Base-by-base conservation (phyloP, 2,329 filamentous ascomycete species). In the Coniochaeta ligniaria region DNA sequence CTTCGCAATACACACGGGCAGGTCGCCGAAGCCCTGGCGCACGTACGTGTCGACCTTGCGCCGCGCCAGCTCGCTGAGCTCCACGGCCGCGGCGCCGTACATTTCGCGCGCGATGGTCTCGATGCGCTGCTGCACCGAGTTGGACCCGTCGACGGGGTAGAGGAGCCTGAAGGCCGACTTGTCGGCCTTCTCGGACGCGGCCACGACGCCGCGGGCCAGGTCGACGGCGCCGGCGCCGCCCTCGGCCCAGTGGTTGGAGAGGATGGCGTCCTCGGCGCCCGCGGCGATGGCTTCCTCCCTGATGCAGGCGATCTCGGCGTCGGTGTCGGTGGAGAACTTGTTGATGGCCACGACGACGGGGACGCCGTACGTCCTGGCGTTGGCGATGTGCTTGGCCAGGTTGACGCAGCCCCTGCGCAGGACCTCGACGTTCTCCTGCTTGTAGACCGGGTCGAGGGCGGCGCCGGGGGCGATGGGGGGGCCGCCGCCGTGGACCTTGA, bases 301-400 rank as follows among this genome's bases (percentile, higher is more conserved):
- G 67, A 99, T 87, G 63, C 95, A 89, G 41, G 89, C 85, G 63
- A 97, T 89, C 74, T 99, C 95, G 59, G 93, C 93, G 16, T 94
- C 89, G 2, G 93, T 97, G 72, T 99, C 95, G 6, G 92, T 96
- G 63, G 90, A 84, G 74, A 99, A 97, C 75, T 90, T 92, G 83
- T 99, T 99, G 81, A 99, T 95, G 59, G 94, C 95, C 16, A 99
- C 94, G 17, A 99, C 89, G 7, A 99, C 94, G 6, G 95, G 94
- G 22, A 97, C 85, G 47, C 95, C 95, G 70, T 96, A 99, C 12
- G 85, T 81, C 74, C 85, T 91, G 60, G 95, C 95, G 67, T 98
- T 98, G 67, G 85, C 77, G 67, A 99, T 96, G 72, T 99, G 95
- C 81, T 98, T 98, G 76, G 87, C 91, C 56, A 99, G 81, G 78